phyloP scores from a whole-genome alignment of 2,329 filamentous ascomycete genomes.

The Acarospora socialis region DNA sequence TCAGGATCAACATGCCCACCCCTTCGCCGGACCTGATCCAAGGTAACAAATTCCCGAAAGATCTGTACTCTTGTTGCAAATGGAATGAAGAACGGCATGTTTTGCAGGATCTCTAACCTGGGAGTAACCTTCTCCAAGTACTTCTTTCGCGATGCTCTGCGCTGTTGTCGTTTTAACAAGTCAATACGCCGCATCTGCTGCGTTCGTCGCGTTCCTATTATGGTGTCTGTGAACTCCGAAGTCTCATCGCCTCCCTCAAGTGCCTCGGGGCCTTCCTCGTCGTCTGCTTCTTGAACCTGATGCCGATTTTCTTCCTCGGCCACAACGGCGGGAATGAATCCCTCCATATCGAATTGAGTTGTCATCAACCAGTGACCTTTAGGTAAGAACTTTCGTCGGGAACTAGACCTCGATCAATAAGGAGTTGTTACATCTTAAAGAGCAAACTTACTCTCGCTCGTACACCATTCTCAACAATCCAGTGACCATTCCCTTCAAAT shows the following conservation, averaged over 20 bases:
- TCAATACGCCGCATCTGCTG: constrained; percentile 50
- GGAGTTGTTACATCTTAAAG: background rate
- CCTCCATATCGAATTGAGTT: constrained; percentile 68
- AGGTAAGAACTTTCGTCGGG: constrained; percentile 69
- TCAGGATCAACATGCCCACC: constrained; percentile 58
- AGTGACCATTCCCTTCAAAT: constrained; percentile 67
- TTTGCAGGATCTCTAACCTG: constrained; percentile 76
- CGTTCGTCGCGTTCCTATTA: constrained; percentile 27
- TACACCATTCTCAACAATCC: constrained; percentile 76
- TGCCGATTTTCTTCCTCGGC: constrained; percentile 69
- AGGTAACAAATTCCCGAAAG: constrained; percentile 78
- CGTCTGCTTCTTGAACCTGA: constrained; percentile 49
- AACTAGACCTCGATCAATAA: constrained; percentile 28
- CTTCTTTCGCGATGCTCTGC: constrained; percentile 52
- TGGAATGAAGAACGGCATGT: constrained; percentile 94
- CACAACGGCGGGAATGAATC: constrained; percentile 76
- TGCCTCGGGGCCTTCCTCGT: constrained; percentile 40
- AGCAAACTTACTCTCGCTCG: constrained; percentile 52
- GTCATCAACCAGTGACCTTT: constrained; percentile 92
- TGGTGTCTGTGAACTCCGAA: constrained; percentile 25
- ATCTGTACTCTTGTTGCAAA: constrained; percentile 85
- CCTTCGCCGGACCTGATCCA: constrained; percentile 63
- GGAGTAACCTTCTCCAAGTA: constrained; percentile 69
- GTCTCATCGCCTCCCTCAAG: constrained; percentile 25
- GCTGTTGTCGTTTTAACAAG: constrained; percentile 47